Conservation (phyloP, 192 early-diverging fungal species). For the Umbelopsis sp. region DNA sequence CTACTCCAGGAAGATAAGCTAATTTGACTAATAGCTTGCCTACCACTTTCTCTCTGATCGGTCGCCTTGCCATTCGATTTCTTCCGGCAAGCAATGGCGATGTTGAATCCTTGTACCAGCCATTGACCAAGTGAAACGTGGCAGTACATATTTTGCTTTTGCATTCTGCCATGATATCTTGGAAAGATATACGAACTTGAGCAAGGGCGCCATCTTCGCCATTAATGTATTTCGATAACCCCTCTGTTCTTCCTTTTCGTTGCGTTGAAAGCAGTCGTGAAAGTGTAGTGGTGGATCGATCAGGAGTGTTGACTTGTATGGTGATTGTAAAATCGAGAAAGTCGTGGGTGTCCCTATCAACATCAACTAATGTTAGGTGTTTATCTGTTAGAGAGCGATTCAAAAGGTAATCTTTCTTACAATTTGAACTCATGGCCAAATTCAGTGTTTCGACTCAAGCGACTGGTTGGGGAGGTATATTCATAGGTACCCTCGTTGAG, state of each 20-base stretch:
- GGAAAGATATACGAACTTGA: conserved; percentile 24
- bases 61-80: conserved; percentile 9
- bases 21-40: conserved; percentile 31
- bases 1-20: conserved; percentile 26
- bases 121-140: conserved; percentile 31
- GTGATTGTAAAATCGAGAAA: conserved; percentile 22
- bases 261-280: conserved; percentile 1
- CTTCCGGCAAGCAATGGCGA: neutral
- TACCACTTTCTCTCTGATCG: conserved; percentile 24
- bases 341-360: neutral
- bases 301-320: conserved; percentile 9
- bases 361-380: neutral
- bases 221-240: conserved; percentile 26
- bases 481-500: conserved; percentile 27
- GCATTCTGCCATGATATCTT: conserved; percentile 21
- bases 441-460: conserved; percentile 21
- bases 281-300: conserved; percentile 8
- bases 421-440: conserved; percentile 33
- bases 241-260: conserved; percentile 14
- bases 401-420: neutral
- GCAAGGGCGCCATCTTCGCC: conserved; percentile 26
- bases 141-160: conserved; percentile 26
- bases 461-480: neutral
- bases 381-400: neutral
- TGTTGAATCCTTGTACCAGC: conserved; percentile 24